Evolutionary conservation across 2,329 filamentous ascomycete genomes (phyloP).

Genomic region (Hymenoscyphus scutula): DNA sequence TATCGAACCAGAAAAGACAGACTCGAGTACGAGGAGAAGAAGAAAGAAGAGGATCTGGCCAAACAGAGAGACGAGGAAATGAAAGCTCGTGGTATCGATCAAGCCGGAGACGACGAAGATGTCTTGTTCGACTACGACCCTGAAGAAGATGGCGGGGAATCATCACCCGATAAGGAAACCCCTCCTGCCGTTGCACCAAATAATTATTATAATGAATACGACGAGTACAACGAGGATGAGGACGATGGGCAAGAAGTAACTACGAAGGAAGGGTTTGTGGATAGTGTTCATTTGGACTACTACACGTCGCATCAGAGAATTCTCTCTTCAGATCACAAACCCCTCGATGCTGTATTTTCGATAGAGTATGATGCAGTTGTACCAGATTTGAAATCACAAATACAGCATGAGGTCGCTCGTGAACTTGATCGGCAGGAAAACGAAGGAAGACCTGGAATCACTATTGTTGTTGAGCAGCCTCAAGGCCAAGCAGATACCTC

Average conservation of each 20-base stretch:
- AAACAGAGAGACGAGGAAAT: constrained; percentile 79
- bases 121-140: constrained; percentile 91
- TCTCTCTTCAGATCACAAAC: constrained; percentile 93
- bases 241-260: constrained; percentile 46
- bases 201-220: constrained; percentile 50
- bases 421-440: constrained; percentile 91
- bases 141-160: constrained; percentile 65
- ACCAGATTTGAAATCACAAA: constrained; percentile 75
- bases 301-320: constrained; percentile 90
- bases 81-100: constrained; percentile 73
- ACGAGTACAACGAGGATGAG: constrained; percentile 44
- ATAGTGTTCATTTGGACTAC: constrained; percentile 56
- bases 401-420: constrained; percentile 83
- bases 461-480: constrained; percentile 71
- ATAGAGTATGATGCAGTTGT: constrained; percentile 85
- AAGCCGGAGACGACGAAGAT: constrained; percentile 72
- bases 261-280: constrained; percentile 57
- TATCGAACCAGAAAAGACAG: constrained; percentile 75
- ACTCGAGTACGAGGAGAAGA: constrained; percentile 60
- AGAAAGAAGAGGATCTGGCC: constrained; percentile 63
- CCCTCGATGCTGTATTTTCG: constrained; percentile 77
- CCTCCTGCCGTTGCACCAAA: constrained; percentile 28
- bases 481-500: constrained; percentile 37
- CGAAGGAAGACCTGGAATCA: constrained; percentile 78
- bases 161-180: constrained; percentile 28